Evolutionary conservation across 257 asterid genomes (phyloP).

Genomic region (Penstemon davidsonii): DNA sequence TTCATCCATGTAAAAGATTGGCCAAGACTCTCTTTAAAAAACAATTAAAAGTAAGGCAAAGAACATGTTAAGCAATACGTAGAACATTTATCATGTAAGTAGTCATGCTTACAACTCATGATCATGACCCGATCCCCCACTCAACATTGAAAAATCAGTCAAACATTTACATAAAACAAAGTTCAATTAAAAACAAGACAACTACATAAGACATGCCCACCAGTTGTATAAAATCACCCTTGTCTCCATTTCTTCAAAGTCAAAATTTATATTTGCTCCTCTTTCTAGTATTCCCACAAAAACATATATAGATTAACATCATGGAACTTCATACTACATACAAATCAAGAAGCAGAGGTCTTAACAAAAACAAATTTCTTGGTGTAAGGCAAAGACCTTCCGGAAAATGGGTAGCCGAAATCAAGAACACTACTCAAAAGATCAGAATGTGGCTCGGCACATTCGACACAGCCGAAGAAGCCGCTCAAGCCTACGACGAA

Average conservation of each 20-base stretch:
- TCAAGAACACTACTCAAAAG: slow-evolving; percentile 89
- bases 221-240: slow-evolving; percentile 39
- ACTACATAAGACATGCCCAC: slow-evolving; percentile 34
- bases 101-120: slow-evolving; percentile 55
- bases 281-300: slow-evolving; percentile 14
- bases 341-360: slow-evolving; percentile 33
- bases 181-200: slow-evolving; percentile 33
- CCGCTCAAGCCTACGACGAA: slow-evolving; percentile 84
- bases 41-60: slow-evolving; percentile 28
- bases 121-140: slow-evolving; percentile 26
- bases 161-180: slow-evolving; percentile 28
- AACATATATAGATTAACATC: not conserved
- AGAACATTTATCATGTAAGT: slow-evolving; percentile 17
- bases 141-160: slow-evolving; percentile 57
- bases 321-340: slow-evolving; percentile 44
- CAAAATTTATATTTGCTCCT: not conserved
- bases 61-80: slow-evolving; percentile 55
- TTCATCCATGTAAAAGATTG: not conserved
- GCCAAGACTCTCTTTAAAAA: slow-evolving; percentile 19
- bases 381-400: slow-evolving; percentile 91
- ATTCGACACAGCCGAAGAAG: slow-evolving; percentile 85
- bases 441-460: slow-evolving; percentile 93
- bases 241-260: slow-evolving; percentile 34
- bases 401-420: slow-evolving; percentile 89
- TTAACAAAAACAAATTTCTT: slow-evolving; percentile 56